Conservation (phyloP, 2,329 filamentous ascomycete genomes). For the Acrodontium crateriforme region DNA sequence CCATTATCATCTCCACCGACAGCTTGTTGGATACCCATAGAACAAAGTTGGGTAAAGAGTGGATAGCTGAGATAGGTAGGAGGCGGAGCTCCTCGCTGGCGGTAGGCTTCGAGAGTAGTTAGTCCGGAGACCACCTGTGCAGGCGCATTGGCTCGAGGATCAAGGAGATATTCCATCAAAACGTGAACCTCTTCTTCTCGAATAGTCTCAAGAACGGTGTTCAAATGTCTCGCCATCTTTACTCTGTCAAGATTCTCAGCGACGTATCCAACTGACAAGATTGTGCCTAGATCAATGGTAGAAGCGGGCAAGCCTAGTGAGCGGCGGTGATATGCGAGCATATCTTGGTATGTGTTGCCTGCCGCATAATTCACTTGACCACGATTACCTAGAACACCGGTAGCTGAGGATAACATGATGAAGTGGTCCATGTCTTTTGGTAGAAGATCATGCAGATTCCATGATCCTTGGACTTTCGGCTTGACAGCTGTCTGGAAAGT, state of each 20-base stretch:
- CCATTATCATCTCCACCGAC: background rate
- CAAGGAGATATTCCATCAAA: slow-evolving; percentile 2
- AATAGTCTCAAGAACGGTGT: slow-evolving; percentile 1
- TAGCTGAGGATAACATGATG: slow-evolving; percentile 11
- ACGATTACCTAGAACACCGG: slow-evolving; percentile 7
- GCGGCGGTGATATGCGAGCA: slow-evolving; percentile 12
- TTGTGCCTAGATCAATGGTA: slow-evolving; percentile 16
- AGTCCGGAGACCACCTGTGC: slow-evolving; percentile 2
- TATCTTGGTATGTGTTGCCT: slow-evolving; percentile 11
- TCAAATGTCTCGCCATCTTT: background rate
- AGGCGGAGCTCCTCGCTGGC: background rate
- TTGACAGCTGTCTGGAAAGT: slow-evolving; percentile 6
- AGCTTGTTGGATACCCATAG: background rate
- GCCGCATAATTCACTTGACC: slow-evolving; percentile 13
- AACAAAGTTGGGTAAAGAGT: slow-evolving; percentile 1
- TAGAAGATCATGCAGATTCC: slow-evolving; percentile 11
- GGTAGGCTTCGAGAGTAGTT: slow-evolving; percentile 1
- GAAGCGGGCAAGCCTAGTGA: slow-evolving; percentile 9
- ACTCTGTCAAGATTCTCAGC: slow-evolving; percentile 5
- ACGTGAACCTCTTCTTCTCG: slow-evolving; percentile 2
- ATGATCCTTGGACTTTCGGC: slow-evolving; percentile 16
- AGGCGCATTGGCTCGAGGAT: background rate
- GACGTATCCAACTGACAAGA: slow-evolving; percentile 18
- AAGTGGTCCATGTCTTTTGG: slow-evolving; percentile 15
- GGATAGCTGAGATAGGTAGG: slow-evolving; percentile 2